Evolutionary conservation across 2,329 filamentous ascomycete genomes (phyloP).

Genomic region (Microsporum canis): DNA sequence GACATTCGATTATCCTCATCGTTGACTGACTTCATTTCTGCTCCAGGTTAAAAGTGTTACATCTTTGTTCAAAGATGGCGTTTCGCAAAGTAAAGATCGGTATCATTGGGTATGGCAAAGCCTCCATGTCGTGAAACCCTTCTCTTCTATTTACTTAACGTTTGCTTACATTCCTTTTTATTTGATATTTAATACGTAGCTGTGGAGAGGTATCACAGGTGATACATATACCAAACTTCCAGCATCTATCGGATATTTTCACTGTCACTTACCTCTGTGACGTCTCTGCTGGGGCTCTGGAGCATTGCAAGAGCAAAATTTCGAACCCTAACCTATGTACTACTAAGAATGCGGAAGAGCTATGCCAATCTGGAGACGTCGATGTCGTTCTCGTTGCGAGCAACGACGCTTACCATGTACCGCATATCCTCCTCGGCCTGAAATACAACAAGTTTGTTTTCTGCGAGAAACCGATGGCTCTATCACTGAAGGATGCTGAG

Average conservation of each 20-base stretch:
- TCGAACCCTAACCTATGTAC: slow-evolving; percentile 23
- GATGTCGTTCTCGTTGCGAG: slow-evolving; percentile 43
- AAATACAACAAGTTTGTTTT: slow-evolving; percentile 36
- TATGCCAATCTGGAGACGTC: slow-evolving; percentile 35
- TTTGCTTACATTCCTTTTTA: neutral
- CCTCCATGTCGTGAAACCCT: neutral
- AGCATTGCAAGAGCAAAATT: slow-evolving; percentile 29
- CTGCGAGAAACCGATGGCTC: slow-evolving; percentile 47
- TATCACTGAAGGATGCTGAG: slow-evolving; percentile 36
- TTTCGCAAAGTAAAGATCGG: neutral
- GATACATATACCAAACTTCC: slow-evolving; percentile 11
- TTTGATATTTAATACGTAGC: neutral
- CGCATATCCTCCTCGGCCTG: slow-evolving; percentile 41
- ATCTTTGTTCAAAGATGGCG: neutral
- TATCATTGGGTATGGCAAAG: neutral
- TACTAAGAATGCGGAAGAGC: slow-evolving; percentile 28
- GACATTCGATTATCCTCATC: neutral
- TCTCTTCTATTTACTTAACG: neutral
- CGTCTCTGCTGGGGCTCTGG: slow-evolving; percentile 34
- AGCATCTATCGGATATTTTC: slow-evolving; percentile 33
- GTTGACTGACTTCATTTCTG: neutral
- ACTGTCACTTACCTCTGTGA: slow-evolving; percentile 42
- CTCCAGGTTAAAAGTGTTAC: neutral
- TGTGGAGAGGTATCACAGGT: slow-evolving; percentile 11
- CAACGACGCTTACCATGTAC: slow-evolving; percentile 40